Percentiles rank a stretch among this genome's conserved stretches.
phyloP scores from a whole-genome alignment of 495 filamentous ascomycete genomes.

The Penicillium malachiteum region DNA sequence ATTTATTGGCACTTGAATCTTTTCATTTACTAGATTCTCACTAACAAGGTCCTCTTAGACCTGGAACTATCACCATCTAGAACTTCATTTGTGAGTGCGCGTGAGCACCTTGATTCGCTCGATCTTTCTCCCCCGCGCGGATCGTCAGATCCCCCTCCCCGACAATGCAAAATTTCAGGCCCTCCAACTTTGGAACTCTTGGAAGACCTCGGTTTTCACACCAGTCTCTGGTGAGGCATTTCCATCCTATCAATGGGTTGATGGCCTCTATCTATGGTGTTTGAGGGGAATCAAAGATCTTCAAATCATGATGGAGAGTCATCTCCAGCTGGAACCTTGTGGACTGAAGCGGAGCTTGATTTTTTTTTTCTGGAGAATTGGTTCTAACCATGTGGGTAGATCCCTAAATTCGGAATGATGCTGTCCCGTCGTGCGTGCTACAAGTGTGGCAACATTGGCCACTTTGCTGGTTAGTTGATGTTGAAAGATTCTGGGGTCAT shows the following conservation, averaged over 20 bases:
- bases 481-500: background rate
- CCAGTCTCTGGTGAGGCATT: too few species aligned
- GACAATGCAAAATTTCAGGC: conserved; percentile 5
- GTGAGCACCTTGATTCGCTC: background rate
- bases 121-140: conserved; percentile 9
- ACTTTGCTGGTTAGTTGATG: conserved; percentile 74
- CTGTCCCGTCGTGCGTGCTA: conserved; percentile 98
- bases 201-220: background rate
- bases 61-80: background rate
- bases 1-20: background rate
- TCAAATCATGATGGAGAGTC: too few species aligned
- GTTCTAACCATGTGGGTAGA: background rate
- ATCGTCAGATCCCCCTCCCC: conserved; percentile 14
- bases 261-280: too few species aligned
- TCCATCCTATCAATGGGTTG: too few species aligned
- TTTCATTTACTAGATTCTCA: conserved; percentile 34
- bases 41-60: conserved; percentile 23
- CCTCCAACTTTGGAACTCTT: background rate
- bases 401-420: conserved; percentile 67
- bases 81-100: conserved; percentile 33
- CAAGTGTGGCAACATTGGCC: conserved; percentile 99
- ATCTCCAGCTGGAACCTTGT: background rate
- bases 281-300: too few species aligned
- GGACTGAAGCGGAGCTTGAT: background rate
- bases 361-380: background rate